Conservation (phyloP, 768 basidiomycete species). For the Leccinum broughii region DNA sequence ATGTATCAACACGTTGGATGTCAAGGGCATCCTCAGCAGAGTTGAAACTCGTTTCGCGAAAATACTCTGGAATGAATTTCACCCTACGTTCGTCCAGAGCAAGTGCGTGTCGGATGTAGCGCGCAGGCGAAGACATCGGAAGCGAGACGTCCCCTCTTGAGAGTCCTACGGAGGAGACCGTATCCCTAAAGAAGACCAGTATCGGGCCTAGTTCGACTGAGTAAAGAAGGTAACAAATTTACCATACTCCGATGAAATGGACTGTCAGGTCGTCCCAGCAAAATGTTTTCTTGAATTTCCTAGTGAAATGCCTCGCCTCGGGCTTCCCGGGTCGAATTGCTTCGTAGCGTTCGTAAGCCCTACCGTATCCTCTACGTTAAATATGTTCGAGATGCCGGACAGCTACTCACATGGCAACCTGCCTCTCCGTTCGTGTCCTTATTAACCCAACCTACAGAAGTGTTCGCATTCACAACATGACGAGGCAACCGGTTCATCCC, state of each 20-base stretch:
- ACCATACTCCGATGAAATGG: constrained; percentile 49
- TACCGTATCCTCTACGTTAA: background rate
- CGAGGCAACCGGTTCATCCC: background rate
- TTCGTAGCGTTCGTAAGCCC: background rate
- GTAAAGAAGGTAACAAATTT: background rate
- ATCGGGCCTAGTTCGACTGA: background rate
- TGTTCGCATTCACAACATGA: background rate
- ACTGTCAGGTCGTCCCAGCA: background rate
- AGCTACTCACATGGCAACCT: background rate
- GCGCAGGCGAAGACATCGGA: constrained; percentile 53
- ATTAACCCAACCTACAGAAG: background rate
- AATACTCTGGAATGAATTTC: background rate
- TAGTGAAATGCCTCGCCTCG: background rate
- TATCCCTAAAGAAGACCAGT: constrained; percentile 43
- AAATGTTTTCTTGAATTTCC: background rate
- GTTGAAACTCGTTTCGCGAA: constrained; percentile 21
- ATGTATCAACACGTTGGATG: background rate
- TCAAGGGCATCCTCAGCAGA: background rate
- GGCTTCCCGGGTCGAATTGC: background rate
- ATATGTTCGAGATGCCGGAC: background rate
- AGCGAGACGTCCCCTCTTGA: constrained; percentile 43
- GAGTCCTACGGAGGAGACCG: constrained; percentile 58
- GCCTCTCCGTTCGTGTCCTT: background rate
- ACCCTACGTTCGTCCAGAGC: background rate
- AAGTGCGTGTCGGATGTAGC: background rate